These are phyloP conservation scores for Stygiomarasmius scandens DNA, from an alignment of 1,284 basidiomycete genomes.

Conservation along the genomic window DNA sequence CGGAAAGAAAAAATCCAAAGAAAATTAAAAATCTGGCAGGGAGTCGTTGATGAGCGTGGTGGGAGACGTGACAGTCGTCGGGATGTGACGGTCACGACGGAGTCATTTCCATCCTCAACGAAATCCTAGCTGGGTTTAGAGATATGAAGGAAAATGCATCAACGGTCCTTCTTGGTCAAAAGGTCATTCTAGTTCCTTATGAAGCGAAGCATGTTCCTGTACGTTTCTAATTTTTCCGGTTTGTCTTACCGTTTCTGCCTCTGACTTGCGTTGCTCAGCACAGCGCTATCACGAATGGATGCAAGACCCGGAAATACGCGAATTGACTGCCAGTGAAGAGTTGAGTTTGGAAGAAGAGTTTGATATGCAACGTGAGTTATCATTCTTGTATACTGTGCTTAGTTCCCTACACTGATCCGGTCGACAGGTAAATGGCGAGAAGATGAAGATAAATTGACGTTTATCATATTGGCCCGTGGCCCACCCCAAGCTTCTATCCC, in stretches of 20 bases:
- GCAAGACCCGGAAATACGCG: constrained; percentile 73
- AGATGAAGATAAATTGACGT: constrained; percentile 92
- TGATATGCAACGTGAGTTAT: constrained; percentile 84
- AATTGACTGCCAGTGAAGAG: constrained; percentile 86
- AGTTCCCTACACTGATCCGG: too few relatives aligned
- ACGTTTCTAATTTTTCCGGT: constrained; percentile 19
- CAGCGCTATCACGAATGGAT: constrained; percentile 94
- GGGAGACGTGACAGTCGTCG: too few relatives aligned
- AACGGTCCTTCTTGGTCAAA: constrained; percentile 62
- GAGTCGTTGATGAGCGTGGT: too few relatives aligned
- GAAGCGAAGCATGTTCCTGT: constrained; percentile 67
- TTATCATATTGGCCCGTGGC: constrained; percentile 75
- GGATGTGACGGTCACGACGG: too few relatives aligned
- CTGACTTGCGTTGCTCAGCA: too few relatives aligned
- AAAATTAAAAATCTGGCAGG: too few relatives aligned
- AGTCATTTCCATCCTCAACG: too few relatives aligned
- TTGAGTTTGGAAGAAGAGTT: constrained; percentile 85
- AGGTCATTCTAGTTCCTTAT: constrained; percentile 77
- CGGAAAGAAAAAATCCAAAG: too few relatives aligned
- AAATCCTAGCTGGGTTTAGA: too few relatives aligned
- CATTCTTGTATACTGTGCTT: constrained; percentile 2
- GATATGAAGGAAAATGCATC: constrained; percentile 72
- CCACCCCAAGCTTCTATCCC: not conserved
- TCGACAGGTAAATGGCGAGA: constrained; percentile 86
- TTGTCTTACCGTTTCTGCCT: too few relatives aligned